Evolutionary conservation across 768 basidiomycete species (phyloP), one percentile per base, ranked within the genome.

Genomic region (Pleurotus tuber-regium): DNA sequence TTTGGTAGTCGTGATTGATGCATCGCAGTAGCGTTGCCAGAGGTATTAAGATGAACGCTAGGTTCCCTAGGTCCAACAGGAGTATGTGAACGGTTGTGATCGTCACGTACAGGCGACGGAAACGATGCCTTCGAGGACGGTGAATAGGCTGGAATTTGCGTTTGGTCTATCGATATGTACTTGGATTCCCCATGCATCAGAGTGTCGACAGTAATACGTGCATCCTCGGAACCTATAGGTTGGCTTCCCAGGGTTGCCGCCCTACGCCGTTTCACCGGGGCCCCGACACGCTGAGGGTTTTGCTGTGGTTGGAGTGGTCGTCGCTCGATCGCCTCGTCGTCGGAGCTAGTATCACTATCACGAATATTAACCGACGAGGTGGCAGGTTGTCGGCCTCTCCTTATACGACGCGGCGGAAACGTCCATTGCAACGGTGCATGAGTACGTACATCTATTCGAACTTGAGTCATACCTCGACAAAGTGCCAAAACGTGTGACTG

Each of bases 341-440:
- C 44, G n/a, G 46, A 35, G 14, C 31, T 35, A 21, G 18, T 21
- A 21, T 48, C 46, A 35, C 14, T 14, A 14, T 42, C 41, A n/a
- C n/a, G n/a, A n/a, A n/a, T 10, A 5, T 42, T 2, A 24, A 11
- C 23, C 4, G 18, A 6, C 10, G 43, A 46, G n/a, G 16, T 46
- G 4, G 16, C 46, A 14, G 31, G 31, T 11, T n/a, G 29, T 33
- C 46, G 28, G 8, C 46, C 57, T n/a, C 54, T 51, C 46, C 67
- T 65, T 9, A 54, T 52, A 7, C 64, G 58, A 4, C 64, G 63
- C 2, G 71, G 71, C 29, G 83, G 85, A 61, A 86, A 87, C 24
- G 75, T 74, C 54, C 80, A 70, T 52, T 80, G 70, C 14, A 87
- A 65, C 1, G 86, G 84, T 5, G 80, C 81, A 54, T 85, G 85